Evolutionary conservation across 1,284 basidiomycete genomes (phyloP).

Genomic region (Pyrrhoderma noxium): DNA sequence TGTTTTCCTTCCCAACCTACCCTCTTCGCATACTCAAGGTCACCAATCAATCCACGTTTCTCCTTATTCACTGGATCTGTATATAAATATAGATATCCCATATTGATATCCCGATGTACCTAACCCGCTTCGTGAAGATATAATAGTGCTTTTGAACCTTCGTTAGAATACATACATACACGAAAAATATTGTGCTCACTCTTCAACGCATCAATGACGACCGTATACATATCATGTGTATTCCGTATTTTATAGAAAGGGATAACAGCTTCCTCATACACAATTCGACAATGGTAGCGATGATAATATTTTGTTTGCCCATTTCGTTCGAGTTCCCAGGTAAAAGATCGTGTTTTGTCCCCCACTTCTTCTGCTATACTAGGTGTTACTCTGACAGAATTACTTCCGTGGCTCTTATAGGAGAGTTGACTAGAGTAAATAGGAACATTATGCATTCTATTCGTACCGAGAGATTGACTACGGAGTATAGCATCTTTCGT

Average conservation of each 20-base stretch:
- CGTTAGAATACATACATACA: not conserved
- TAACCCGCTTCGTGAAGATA: not conserved
- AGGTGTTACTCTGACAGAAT: too few relatives aligned
- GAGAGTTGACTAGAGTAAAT: too few relatives aligned
- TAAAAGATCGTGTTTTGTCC: too few relatives aligned
- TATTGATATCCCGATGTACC: conserved; percentile 7
- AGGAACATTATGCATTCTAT: too few relatives aligned
- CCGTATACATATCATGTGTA: not conserved
- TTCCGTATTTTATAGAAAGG: not conserved
- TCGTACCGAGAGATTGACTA: not conserved
- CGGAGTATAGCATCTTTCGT: not conserved
- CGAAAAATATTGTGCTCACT: not conserved
- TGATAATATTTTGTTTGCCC: too few relatives aligned
- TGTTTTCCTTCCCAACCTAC: not conserved
- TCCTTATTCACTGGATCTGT: too few relatives aligned
- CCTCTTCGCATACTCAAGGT: conserved; percentile 3
- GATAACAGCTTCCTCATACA: conserved; percentile 1
- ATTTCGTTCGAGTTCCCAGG: too few relatives aligned
- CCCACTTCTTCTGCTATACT: too few relatives aligned
- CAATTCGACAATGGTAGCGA: conserved; percentile 2
- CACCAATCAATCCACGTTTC: not conserved
- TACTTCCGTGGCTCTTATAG: too few relatives aligned
- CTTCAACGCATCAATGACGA: not conserved
- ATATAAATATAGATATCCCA: conserved; percentile 1
- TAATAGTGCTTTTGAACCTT: too few relatives aligned